Evolutionary conservation across 768 basidiomycete genomes (phyloP).

Genomic region (Suillus subalutaceus): DNA sequence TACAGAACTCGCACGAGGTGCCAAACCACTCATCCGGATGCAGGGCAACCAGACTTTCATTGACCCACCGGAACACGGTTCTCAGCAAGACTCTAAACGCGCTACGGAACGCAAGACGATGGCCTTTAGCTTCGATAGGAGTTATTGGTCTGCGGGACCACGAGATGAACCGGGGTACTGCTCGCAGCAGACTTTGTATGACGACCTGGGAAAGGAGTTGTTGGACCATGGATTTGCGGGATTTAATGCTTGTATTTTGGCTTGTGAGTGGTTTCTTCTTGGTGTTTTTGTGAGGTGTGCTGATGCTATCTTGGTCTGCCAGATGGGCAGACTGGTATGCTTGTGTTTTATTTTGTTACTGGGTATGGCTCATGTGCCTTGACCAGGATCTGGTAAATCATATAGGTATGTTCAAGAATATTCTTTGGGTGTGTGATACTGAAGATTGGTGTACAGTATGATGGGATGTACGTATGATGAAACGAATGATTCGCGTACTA

Average conservation of each 20-base stretch:
- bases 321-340: constrained; percentile 84
- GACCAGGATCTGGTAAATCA: constrained; percentile 84
- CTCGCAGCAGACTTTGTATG: constrained; percentile 91
- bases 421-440: neutral
- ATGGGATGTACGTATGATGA: constrained; percentile 79
- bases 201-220: constrained; percentile 92
- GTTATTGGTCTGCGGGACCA: constrained; percentile 94
- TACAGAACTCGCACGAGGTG: constrained; percentile 89
- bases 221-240: constrained; percentile 95
- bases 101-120: constrained; percentile 90
- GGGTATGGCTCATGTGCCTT: constrained; percentile 12
- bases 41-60: constrained; percentile 90
- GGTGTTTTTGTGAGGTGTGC: neutral
- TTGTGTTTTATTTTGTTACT: neutral
- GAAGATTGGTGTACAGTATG: constrained; percentile 58
- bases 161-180: constrained; percentile 90
- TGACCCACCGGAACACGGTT: constrained; percentile 84
- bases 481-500: constrained; percentile 11
- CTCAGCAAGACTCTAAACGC: constrained; percentile 69
- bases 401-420: constrained; percentile 64
- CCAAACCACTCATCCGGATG: constrained; percentile 94
- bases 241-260: constrained; percentile 98
- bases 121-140: constrained; percentile 95
- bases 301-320: constrained; percentile 6
- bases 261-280: constrained; percentile 69